A percentile compares a stretch with the other conserved stretches of the same genome.
Evolutionary conservation across 78 protist species (phyloP).

Genomic region (Dictyostelium purpureum): DNA sequence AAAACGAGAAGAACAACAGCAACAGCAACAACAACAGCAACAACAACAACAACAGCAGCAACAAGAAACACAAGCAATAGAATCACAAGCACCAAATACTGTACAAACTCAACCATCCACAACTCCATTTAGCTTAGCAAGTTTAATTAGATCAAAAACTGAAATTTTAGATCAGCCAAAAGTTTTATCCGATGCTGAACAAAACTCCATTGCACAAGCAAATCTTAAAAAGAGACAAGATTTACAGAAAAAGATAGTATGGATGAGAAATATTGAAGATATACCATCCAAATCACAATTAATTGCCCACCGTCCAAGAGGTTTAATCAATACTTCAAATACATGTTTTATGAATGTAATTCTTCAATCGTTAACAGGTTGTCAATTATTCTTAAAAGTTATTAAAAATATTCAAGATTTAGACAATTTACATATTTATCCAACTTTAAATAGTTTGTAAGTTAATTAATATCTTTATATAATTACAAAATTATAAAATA

Average conservation of each 20-base stretch:
- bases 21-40: background rate
- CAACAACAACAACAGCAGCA: background rate
- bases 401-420: conserved; percentile 27
- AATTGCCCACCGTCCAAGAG: conserved; percentile 15
- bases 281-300: background rate
- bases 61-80: background rate
- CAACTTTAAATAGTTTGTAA: conserved; percentile 51
- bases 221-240: conserved; percentile 11
- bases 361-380: conserved; percentile 22
- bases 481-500: background rate
- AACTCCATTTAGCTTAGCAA: background rate
- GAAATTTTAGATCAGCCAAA: background rate
- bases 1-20: background rate
- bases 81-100: background rate
- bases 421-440: conserved; percentile 27
- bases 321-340: conserved; percentile 61
- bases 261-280: conserved; percentile 48
- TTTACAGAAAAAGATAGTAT: conserved; percentile 20
- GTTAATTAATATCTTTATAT: background rate
- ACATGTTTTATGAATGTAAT: conserved; percentile 74
- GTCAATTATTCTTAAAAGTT: conserved; percentile 16
- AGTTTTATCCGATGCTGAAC: background rate
- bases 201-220: background rate
- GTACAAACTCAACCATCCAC: background rate
- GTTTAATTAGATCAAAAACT: conserved; percentile 28